Evolutionary conservation across 208 protist genomes (phyloP).

Genomic region (Crithidia bombi): DNA sequence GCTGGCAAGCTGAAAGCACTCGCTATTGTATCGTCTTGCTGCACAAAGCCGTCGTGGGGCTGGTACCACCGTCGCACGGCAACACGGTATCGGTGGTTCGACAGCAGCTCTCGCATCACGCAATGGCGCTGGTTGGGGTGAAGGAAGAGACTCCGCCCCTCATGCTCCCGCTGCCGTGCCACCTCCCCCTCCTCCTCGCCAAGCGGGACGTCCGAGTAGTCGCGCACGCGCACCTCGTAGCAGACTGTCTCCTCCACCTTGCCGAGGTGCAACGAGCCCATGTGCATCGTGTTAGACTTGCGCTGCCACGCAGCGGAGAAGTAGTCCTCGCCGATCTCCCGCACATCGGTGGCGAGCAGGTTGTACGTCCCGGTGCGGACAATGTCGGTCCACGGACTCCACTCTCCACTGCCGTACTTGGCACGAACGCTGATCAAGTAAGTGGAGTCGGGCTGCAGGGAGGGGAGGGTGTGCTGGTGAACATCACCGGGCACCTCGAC

Average conservation of each 20-base stretch:
- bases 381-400: constrained; percentile 61
- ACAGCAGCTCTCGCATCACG: constrained; percentile 63
- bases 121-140: constrained; percentile 58
- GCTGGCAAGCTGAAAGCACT: neutral
- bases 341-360: constrained; percentile 64
- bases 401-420: constrained; percentile 77
- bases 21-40: neutral
- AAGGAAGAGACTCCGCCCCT: constrained; percentile 42
- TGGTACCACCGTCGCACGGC: constrained; percentile 89
- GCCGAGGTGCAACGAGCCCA: constrained; percentile 53
- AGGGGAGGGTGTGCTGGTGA: constrained; percentile 53
- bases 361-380: constrained; percentile 78
- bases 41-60: constrained; percentile 56
- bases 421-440: constrained; percentile 77
- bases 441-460: constrained; percentile 64
- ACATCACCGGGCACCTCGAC: constrained; percentile 59
- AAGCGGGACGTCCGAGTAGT: constrained; percentile 69
- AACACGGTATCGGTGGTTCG: constrained; percentile 83
- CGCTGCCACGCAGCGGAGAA: constrained; percentile 79
- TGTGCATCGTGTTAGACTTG: constrained; percentile 61
- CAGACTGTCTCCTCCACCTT: constrained; percentile 79
- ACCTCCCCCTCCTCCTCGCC: constrained; percentile 47
- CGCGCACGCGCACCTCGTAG: constrained; percentile 78
- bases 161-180: constrained; percentile 20
- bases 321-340: constrained; percentile 83